Evolutionary conservation across 805 yeast species (phyloP).

Genomic region (Candida schatavii): DNA sequence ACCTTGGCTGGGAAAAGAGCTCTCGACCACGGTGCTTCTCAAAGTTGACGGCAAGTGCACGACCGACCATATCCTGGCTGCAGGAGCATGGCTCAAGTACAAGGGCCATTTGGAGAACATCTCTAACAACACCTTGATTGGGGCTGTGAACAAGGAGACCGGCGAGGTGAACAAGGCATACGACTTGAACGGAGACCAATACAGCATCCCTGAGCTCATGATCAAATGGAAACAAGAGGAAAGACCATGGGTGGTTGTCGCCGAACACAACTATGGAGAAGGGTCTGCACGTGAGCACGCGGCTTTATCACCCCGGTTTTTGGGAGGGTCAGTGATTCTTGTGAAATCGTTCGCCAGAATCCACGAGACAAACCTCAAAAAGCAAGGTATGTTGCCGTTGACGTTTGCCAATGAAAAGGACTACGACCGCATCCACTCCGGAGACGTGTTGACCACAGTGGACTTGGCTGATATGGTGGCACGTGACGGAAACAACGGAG

Average conservation of each 20-base stretch:
- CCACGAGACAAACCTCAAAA: conserved; percentile 96
- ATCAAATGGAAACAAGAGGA: conserved; percentile 85
- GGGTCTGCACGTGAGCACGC: conserved; percentile 99
- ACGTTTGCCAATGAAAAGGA: conserved; percentile 89
- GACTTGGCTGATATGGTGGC: conserved; percentile 73
- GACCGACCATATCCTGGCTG: conserved; percentile 97
- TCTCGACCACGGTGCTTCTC: conserved; percentile 69
- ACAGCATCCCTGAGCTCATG: conserved; percentile 94
- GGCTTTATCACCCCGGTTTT: conserved; percentile 89
- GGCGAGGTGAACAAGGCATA: conserved; percentile 91
- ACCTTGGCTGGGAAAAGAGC: conserved; percentile 84
- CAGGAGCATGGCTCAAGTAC: conserved; percentile 98
- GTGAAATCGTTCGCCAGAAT: conserved; percentile 97
- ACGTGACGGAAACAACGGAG: conserved; percentile 87
- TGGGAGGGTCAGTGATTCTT: conserved; percentile 85
- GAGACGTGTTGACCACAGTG: conserved; percentile 75
- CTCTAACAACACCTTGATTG: conserved; percentile 90
- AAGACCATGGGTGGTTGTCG: conserved; percentile 91
- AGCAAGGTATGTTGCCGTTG: conserved; percentile 96
- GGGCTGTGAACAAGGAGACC: conserved; percentile 95
- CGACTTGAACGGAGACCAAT: conserved; percentile 76
- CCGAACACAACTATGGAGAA: conserved; percentile 98
- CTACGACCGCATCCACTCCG: conserved; percentile 74
- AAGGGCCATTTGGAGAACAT: conserved; percentile 97
- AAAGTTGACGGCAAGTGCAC: conserved; percentile 98